phyloP scores from a whole-genome alignment of 2,329 filamentous ascomycete genomes.

The Grosmannia serpens region DNA sequence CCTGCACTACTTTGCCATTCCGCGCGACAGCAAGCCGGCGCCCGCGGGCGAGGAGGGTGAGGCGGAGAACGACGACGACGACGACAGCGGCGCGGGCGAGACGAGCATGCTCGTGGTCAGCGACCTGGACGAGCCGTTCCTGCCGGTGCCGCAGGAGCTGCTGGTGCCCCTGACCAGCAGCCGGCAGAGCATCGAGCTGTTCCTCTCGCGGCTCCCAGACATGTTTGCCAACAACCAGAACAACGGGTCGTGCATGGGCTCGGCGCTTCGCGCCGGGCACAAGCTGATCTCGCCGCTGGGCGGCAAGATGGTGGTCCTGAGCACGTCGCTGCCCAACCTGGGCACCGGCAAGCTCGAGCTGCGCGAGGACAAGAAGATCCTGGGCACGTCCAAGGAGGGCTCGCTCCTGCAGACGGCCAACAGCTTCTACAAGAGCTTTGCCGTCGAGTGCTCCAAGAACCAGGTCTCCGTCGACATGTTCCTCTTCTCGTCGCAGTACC shows the following conservation, averaged over 20 bases:
- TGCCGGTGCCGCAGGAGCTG: slow-evolving; percentile 86
- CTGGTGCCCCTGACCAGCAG: slow-evolving; percentile 82
- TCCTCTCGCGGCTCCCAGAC: slow-evolving; percentile 78
- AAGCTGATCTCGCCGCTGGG: slow-evolving; percentile 91
- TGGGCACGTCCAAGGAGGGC: slow-evolving; percentile 89
- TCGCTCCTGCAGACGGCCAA: slow-evolving; percentile 80
- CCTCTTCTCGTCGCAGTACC: slow-evolving; percentile 88
- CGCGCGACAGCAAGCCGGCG: slow-evolving; percentile 22
- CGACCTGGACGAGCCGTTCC: slow-evolving; percentile 90
- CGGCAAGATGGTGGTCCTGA: slow-evolving; percentile 88
- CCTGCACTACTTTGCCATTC: slow-evolving; percentile 91
- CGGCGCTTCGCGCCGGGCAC: slow-evolving; percentile 82
- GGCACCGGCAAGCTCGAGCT: slow-evolving; percentile 84
- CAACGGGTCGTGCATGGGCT: slow-evolving; percentile 86
- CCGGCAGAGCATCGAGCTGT: slow-evolving; percentile 80
- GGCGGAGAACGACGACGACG: slow-evolving; percentile 51
- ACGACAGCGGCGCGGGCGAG: slow-evolving; percentile 51
- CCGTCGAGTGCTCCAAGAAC: slow-evolving; percentile 96
- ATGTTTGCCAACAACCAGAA: slow-evolving; percentile 97
- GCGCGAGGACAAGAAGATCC: slow-evolving; percentile 89
- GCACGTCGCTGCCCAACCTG: slow-evolving; percentile 78
- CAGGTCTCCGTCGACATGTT: slow-evolving; percentile 99
- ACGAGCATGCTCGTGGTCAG: slow-evolving; percentile 89
- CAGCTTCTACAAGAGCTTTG: slow-evolving; percentile 98
- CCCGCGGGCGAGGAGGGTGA: slow-evolving; percentile 19